Evolutionary conservation across 306 rosid species (phyloP), one percentile per base, ranked within the genome.

Genomic region (Lupinus albus): DNA sequence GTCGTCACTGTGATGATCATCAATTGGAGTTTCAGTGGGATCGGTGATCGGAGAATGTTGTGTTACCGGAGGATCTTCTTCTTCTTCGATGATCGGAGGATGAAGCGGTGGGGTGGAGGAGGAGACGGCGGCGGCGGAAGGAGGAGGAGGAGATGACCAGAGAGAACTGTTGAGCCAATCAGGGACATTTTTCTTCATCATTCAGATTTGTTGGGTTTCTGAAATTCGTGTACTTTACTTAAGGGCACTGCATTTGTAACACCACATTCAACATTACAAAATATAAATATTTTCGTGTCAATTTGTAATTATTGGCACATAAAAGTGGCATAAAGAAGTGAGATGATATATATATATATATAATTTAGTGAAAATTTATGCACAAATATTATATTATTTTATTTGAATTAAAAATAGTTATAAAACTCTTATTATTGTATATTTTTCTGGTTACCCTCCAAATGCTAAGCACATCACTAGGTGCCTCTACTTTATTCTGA

Each of bases 151-250:
- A 35, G 91, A 75, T 33, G 96, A 83, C 99, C 97, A 94, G 70
- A 94, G 89, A 38, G 97, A 86, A 61, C 92, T 94, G 82, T 94
- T 94, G 72, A 94, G 97, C 99, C 99, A 94, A 52, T 94, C 97
- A 28, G 99, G 99, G 0, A 94, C 97, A 6, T 82, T 83, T 76
- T 93, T 93, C 84, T 81, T 88, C 83, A 79, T 70, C 97, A 93
- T 25, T 89, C 35, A 68, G 73, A 68, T 68, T 39, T 8, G 9
- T 68, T 2, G 25, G 12, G 42, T 21, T n/a, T 33, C 15, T 9
- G 17, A 8, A 39, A 15, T 11, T 16, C 13, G 1, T 42, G 11
- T 5, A 2, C 4, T 25, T 42, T 5, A 2, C 4, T 25, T 25
- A 25, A 32, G 36, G 13, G 28, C 28, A 11, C 5, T 32, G 67